A percentile compares a stretch with the other conserved stretches of the same genome.
Evolutionary conservation across 192 early-diverging fungal species (phyloP).

Genomic region (Coemansia sp.): DNA sequence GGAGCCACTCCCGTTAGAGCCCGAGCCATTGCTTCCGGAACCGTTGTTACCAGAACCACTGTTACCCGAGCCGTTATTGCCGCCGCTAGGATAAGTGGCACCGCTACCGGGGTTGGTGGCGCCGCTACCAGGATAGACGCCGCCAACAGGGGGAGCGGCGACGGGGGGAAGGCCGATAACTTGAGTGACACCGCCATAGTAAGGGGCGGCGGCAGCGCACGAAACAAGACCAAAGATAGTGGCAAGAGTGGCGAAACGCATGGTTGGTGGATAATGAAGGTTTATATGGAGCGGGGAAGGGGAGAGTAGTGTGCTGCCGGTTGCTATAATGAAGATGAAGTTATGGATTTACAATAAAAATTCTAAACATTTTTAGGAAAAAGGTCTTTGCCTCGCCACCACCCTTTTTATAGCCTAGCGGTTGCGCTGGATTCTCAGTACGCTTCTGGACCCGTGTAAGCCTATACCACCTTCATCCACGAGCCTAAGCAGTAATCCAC

Average conservation of each 20-base stretch:
- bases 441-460: background rate
- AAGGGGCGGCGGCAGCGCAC: conserved; percentile 37
- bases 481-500: background rate
- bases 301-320: background rate
- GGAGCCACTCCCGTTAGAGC: conserved; percentile 26
- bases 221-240: conserved; percentile 30
- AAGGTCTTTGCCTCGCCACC: background rate
- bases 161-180: conserved; percentile 26
- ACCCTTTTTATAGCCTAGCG: background rate
- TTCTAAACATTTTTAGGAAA: background rate
- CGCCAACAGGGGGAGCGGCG: conserved; percentile 1
- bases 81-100: conserved; percentile 7
- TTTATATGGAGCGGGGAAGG: background rate
- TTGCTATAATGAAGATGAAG: background rate
- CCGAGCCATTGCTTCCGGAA: conserved; percentile 7
- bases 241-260: conserved; percentile 39
- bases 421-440: background rate
- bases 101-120: conserved; percentile 9
- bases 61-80: background rate
- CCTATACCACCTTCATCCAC: background rate
- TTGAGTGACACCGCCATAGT: conserved; percentile 37
- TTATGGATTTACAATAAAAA: background rate
- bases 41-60: conserved; percentile 12
- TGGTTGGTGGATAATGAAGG: conserved; percentile 7
- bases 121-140: conserved; percentile 25